A percentile compares a stretch with the other conserved stretches of the same genome.
Evolutionary conservation across 176 grass and related monocot genomes (phyloP).

Genomic region (Secale cereale): DNA sequence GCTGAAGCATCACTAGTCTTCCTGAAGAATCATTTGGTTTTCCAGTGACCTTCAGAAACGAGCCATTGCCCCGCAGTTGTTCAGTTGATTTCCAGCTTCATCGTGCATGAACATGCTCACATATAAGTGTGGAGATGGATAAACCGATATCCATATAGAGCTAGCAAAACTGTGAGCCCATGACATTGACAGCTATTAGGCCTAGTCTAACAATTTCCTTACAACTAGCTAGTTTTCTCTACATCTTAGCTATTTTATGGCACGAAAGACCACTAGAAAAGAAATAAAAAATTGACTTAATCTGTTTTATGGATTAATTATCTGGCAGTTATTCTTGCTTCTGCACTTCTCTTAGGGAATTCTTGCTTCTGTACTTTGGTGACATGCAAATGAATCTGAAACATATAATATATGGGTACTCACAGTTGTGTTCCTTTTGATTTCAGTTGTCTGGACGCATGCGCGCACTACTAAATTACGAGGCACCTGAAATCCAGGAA

Average conservation of each 20-base stretch:
- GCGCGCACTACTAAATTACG: conserved; percentile 54
- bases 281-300: not conserved
- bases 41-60: not conserved
- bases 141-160: conserved; percentile 5
- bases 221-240: not conserved
- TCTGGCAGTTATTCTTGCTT: conserved; percentile 6
- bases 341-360: not conserved
- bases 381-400: conserved; percentile 6
- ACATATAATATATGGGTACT: conserved; percentile 9
- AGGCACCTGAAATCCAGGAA: conserved; percentile 79
- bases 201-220: conserved; percentile 12
- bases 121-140: not conserved
- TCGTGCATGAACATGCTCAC: not conserved
- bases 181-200: not conserved
- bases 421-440: conserved; percentile 25
- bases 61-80: not conserved
- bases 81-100: conserved; percentile 1
- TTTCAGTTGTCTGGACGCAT: conserved; percentile 59
- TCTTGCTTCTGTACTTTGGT: conserved; percentile 10
- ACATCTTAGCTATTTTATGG: not conserved
- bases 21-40: not conserved
- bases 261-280: not conserved
- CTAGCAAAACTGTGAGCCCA: not conserved
- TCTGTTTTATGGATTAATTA: not conserved
- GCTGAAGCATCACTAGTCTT: not conserved